Percentiles rank a stretch among this genome's conserved stretches.
Conservation (phyloP, 495 filamentous ascomycete genomes). For the Annulohypoxylon bovei region DNA sequence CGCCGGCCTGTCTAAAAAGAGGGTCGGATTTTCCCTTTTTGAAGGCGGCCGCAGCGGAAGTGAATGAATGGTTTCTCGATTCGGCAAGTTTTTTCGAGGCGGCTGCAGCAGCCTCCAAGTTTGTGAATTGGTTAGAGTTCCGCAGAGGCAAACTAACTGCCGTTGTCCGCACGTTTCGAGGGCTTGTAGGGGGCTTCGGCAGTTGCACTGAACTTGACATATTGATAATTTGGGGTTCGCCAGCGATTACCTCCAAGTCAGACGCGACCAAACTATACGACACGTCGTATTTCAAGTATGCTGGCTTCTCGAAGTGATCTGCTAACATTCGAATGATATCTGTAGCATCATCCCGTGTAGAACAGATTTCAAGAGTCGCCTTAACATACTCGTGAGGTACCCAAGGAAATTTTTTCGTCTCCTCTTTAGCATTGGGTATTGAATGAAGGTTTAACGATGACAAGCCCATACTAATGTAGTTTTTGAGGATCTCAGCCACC, state of each 20-base stretch:
- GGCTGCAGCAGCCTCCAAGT: constrained; percentile 15
- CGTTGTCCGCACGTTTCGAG: not conserved
- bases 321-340: constrained; percentile 37
- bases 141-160: constrained; percentile 1
- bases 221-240: not conserved
- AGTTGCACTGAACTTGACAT: constrained; percentile 5
- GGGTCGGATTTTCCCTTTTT: constrained; percentile 50
- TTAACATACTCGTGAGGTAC: constrained; percentile 35
- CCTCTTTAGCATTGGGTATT: constrained; percentile 7
- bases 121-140: constrained; percentile 16
- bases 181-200: constrained; percentile 5
- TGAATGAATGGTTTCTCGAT: constrained; percentile 30
- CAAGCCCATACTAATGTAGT: constrained; percentile 32
- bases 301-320: constrained; percentile 41
- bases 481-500: constrained; percentile 38
- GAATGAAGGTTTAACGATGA: not conserved
- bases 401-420: constrained; percentile 27
- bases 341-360: constrained; percentile 14
- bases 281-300: constrained; percentile 41
- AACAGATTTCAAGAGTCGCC: constrained; percentile 30
- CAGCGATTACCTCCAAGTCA: constrained; percentile 6
- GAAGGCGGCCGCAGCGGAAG: constrained; percentile 46
- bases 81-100: constrained; percentile 16
- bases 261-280: constrained; percentile 42
- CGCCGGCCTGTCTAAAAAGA: constrained; percentile 51